Base-by-base conservation (phyloP, 345 rosid species). In the Geranium brycei region DNA sequence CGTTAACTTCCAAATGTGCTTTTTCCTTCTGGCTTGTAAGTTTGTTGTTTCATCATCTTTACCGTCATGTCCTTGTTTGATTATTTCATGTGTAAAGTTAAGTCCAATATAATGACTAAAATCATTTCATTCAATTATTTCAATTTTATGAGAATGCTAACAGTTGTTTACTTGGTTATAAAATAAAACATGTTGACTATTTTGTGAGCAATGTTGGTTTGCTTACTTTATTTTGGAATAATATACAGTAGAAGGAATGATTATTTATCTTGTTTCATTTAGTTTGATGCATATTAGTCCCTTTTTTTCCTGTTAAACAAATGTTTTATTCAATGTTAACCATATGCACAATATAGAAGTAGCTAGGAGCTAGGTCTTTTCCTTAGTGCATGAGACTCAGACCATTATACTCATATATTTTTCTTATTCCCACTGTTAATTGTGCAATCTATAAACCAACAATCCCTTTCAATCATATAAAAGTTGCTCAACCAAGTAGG, bases 11-110 rank as follows among this genome's bases (percentile, higher is more conserved):
- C 98, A 92, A 73, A 85, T 87, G 89, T 81, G 75, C 63, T 71
- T 92, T 58, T 92, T 92, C 78, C 85, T 89, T 58, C 68, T 87
- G 15, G 76, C 93, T 19, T 81, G 98, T 92, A 80, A 84, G 95
- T 72, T 65, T 17, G 0, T 30, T 31, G 14, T 5, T 38, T 31
- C 23, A 7, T 65, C 30, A 18, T 31, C 32, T 65, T 30, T 31
- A 3, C 31, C 31, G 15, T 8, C 30, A 17, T 55, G 0, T 5
- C 61, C 11, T 47, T 47, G 10, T 47, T 47, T 47, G 53, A 11
- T 47, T 47, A 13, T 47, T 47, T 47, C 13, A 13, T 1, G 53
- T 47, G 53, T 47, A 11, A 10, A 47, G 10, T 47, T 47, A 47
- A 1, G 6, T 38, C 8, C 11, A 10, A 38, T 5, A 38, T 3